These are phyloP conservation scores for Calocybe gangraenosa DNA, from an alignment of 768 basidiomycete species.

Conservation along the genomic window DNA sequence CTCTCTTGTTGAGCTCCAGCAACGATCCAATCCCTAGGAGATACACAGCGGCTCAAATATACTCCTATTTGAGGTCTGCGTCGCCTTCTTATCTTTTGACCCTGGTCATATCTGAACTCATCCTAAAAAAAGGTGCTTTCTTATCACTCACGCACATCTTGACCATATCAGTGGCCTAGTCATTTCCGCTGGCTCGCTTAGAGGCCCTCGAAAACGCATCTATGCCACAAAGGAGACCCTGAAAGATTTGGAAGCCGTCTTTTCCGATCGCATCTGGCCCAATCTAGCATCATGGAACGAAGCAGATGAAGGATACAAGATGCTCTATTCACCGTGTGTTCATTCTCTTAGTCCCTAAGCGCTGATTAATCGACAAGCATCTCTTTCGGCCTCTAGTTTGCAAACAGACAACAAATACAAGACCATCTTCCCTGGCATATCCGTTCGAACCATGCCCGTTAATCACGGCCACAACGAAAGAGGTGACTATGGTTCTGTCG, in stretches of 20 bases:
- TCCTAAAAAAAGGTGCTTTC: slow-evolving; percentile 57
- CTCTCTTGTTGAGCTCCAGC: slow-evolving; percentile 45
- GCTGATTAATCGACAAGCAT: slow-evolving; percentile 4
- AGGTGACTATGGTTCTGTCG: slow-evolving; percentile 69
- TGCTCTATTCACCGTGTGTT: slow-evolving; percentile 64
- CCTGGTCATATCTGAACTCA: slow-evolving; percentile 4
- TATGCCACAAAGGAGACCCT: slow-evolving; percentile 59
- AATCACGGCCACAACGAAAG: slow-evolving; percentile 62
- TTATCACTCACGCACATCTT: slow-evolving; percentile 86
- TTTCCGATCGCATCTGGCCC: slow-evolving; percentile 83
- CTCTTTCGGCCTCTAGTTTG: slow-evolving; percentile 33
- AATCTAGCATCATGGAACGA: slow-evolving; percentile 74
- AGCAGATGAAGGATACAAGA: slow-evolving; percentile 51
- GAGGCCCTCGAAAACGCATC: slow-evolving; percentile 58
- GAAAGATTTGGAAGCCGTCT: slow-evolving; percentile 64
- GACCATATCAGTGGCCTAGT: slow-evolving; percentile 87
- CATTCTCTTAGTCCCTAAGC: not conserved
- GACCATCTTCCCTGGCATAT: slow-evolving; percentile 47
- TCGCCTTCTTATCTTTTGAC: not conserved
- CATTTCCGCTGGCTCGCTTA: slow-evolving; percentile 75
- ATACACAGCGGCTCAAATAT: slow-evolving; percentile 45
- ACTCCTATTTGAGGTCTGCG: slow-evolving; percentile 48
- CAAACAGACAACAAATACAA: slow-evolving; percentile 49
- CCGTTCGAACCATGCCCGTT: slow-evolving; percentile 64
- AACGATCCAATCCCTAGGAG: slow-evolving; percentile 18